Evolutionary conservation across 148 eudicot species (phyloP).

Genomic region (Selenicereus undatus): DNA sequence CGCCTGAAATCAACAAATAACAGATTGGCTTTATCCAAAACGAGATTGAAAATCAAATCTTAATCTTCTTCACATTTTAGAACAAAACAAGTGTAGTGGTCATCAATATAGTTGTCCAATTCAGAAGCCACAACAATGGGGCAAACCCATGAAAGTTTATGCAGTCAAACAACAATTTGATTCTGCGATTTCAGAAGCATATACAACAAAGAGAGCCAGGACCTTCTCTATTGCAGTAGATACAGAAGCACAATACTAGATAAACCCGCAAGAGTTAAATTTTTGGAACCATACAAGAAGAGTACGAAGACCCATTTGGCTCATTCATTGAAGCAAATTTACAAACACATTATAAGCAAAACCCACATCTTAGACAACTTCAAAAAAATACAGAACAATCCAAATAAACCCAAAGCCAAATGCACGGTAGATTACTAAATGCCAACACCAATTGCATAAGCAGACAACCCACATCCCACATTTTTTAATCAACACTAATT

Average conservation of each 20-base stretch:
- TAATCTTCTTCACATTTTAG: background rate
- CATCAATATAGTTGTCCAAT: too few species aligned
- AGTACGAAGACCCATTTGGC: background rate
- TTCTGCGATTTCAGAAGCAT: too few species aligned
- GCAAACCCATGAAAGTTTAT: too few species aligned
- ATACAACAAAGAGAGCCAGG: too few species aligned
- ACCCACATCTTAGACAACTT: background rate
- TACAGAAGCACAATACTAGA: background rate
- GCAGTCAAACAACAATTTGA: too few species aligned
- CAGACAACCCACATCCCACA: background rate
- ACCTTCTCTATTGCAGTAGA: background rate
- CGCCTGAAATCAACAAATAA: constrained; percentile 32
- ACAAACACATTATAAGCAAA: background rate
- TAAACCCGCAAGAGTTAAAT: background rate
- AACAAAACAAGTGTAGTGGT: background rate
- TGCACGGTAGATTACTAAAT: constrained; percentile 13
- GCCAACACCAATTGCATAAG: background rate
- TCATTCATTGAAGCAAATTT: background rate
- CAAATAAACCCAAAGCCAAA: background rate
- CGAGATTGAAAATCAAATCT: too few species aligned
- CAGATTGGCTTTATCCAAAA: background rate
- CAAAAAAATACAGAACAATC: background rate
- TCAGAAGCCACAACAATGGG: too few species aligned
- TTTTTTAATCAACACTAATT: too few species aligned
- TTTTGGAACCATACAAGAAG: background rate